Conservation (phyloP, 2,329 filamentous ascomycete species). For the Cladophialophora immunda region DNA sequence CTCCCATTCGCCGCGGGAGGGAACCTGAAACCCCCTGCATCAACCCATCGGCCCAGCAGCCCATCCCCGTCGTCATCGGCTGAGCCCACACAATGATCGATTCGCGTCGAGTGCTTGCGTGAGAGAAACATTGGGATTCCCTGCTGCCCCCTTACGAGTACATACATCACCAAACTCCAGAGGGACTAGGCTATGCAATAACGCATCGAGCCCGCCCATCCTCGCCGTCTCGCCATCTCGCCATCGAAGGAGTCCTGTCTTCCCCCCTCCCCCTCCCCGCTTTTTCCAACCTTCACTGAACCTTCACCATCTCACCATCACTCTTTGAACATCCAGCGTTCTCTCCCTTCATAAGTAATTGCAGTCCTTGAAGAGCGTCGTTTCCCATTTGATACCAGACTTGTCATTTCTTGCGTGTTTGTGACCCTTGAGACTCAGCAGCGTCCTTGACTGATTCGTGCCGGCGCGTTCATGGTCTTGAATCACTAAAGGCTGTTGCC, state of each 20-base stretch:
- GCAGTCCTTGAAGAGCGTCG: neutral
- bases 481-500: neutral
- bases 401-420: neutral
- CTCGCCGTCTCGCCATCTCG: neutral
- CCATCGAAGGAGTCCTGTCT: neutral
- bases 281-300: constrained; percentile 6
- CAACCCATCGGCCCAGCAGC: neutral
- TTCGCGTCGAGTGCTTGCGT: neutral
- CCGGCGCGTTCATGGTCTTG: neutral
- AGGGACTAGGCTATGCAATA: neutral
- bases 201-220: too few relatives aligned
- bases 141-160: neutral
- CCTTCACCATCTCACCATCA: neutral
- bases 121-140: neutral
- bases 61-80: neutral
- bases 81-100: neutral
- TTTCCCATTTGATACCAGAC: neutral
- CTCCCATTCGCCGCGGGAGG: neutral
- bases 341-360: neutral
- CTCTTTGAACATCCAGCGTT: neutral
- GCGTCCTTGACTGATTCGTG: neutral
- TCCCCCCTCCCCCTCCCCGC: constrained; percentile 5
- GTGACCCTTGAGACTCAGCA: neutral
- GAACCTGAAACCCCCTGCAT: constrained; percentile 6
- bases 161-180: neutral